phyloP scores from a whole-genome alignment of 2,329 filamentous ascomycete genomes.

The Metarhizium guizhouense region DNA sequence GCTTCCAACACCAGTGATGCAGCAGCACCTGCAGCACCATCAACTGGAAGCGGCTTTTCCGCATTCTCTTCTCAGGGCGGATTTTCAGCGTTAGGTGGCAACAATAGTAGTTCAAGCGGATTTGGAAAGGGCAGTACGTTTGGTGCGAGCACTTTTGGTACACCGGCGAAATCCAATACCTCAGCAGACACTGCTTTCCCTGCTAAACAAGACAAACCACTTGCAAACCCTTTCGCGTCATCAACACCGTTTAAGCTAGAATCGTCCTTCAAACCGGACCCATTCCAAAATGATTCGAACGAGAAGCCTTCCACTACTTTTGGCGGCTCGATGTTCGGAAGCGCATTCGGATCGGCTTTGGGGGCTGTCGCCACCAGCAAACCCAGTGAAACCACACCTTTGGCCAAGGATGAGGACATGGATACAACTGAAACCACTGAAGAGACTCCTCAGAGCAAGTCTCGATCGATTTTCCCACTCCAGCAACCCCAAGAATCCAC shows the following conservation, averaged over 20 bases:
- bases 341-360: conserved; percentile 50
- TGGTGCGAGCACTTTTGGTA: conserved; percentile 23
- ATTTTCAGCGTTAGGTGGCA: conserved; percentile 40
- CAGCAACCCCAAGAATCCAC: conserved; percentile 25
- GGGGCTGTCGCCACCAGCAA: conserved; percentile 34
- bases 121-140: conserved; percentile 31
- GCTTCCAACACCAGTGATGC: conserved; percentile 2
- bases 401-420: conserved; percentile 46
- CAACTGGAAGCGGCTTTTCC: conserved; percentile 42
- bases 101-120: conserved; percentile 23
- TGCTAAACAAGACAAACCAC: conserved; percentile 18
- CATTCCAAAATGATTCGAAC: conserved; percentile 49
- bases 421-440: conserved; percentile 25
- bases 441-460: conserved; percentile 28
- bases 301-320: conserved; percentile 34
- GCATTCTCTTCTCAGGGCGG: conserved; percentile 45
- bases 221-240: neutral
- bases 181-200: conserved; percentile 19
- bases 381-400: conserved; percentile 22
- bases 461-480: conserved; percentile 21
- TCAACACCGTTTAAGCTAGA: conserved; percentile 57
- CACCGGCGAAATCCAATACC: conserved; percentile 9
- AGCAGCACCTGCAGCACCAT: conserved; percentile 19
- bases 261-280: conserved; percentile 58
- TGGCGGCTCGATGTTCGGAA: conserved; percentile 50